A percentile compares a stretch with the other conserved stretches of the same genome.
phyloP scores from a whole-genome alignment of 1,284 basidiomycete genomes.

The Earliella scabrosa region DNA sequence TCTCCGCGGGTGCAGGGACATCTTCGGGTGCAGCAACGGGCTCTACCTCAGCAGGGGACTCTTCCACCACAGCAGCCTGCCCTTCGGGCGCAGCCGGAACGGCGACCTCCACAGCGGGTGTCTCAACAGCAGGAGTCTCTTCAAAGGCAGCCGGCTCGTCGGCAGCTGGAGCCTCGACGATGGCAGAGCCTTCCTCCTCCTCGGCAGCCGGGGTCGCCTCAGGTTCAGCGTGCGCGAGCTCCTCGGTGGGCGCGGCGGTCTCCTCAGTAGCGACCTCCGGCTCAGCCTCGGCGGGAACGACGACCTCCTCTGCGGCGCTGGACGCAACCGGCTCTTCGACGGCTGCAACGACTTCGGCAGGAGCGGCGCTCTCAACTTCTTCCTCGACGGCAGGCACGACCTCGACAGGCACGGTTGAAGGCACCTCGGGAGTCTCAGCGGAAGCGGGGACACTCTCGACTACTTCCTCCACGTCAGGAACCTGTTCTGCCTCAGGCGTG shows the following conservation, averaged over 20 bases:
- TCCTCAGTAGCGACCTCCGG: not conserved
- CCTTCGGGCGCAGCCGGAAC: too few relatives aligned
- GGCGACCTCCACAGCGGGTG: not conserved
- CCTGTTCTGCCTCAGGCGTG: conserved; percentile 1
- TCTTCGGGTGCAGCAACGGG: not conserved
- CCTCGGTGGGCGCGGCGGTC: not conserved
- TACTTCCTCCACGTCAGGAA: not conserved
- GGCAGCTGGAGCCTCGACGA: not conserved
- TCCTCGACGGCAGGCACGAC: not conserved
- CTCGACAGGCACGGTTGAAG: not conserved
- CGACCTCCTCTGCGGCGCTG: not conserved
- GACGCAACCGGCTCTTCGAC: not conserved
- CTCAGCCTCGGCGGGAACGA: not conserved
- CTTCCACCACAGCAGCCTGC: too few relatives aligned
- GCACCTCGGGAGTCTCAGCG: not conserved
- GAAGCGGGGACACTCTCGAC: not conserved
- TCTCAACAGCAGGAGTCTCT: not conserved
- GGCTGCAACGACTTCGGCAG: not conserved
- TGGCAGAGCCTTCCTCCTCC: not conserved
- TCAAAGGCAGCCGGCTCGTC: not conserved
- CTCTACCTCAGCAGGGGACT: too few relatives aligned
- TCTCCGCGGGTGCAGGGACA: not conserved
- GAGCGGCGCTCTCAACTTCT: too few relatives aligned
- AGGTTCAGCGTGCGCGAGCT: not conserved
- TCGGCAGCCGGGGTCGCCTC: not conserved